These are phyloP conservation scores for Apiospora aurea DNA, from an alignment of 2,329 filamentous ascomycete genomes.

Conservation along the genomic window DNA sequence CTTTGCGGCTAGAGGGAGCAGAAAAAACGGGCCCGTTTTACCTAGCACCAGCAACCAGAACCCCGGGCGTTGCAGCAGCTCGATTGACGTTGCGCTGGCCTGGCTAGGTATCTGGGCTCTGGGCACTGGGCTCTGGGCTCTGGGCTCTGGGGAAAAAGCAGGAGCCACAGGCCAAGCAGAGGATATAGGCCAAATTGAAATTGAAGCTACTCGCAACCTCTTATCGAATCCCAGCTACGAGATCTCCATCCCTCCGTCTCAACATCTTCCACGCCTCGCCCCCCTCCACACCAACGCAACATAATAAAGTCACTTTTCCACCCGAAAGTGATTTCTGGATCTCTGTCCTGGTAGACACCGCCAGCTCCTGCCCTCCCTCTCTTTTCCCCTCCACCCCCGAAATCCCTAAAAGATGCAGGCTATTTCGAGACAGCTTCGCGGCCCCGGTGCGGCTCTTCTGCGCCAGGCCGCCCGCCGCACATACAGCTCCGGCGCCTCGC, in stretches of 20 bases:
- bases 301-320: not conserved
- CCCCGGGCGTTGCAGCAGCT: slow-evolving; percentile 1
- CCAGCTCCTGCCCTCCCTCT: not conserved
- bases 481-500: slow-evolving; percentile 75
- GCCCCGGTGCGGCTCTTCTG: slow-evolving; percentile 73
- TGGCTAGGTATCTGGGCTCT: too few species aligned
- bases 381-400: slow-evolving; percentile 25
- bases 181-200: slow-evolving; percentile 16
- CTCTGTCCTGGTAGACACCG: slow-evolving; percentile 23
- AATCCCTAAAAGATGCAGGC: slow-evolving; percentile 76
- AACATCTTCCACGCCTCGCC: not conserved
- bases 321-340: not conserved
- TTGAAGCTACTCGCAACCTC: slow-evolving; percentile 22
- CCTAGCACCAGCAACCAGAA: not conserved
- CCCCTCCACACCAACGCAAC: not conserved
- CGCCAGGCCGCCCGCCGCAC: slow-evolving; percentile 70
- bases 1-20: not conserved
- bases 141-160: slow-evolving; percentile 10
- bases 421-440: slow-evolving; percentile 70
- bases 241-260: slow-evolving; percentile 10
- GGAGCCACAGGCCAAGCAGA: slow-evolving; percentile 5
- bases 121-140: not conserved
- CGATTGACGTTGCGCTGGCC: slow-evolving; percentile 10
- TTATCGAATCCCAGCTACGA: slow-evolving; percentile 15
- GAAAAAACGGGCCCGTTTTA: slow-evolving; percentile 21